phyloP scores from a whole-genome alignment of 176 grass and related monocot species.

The Oryza meyeriana region DNA sequence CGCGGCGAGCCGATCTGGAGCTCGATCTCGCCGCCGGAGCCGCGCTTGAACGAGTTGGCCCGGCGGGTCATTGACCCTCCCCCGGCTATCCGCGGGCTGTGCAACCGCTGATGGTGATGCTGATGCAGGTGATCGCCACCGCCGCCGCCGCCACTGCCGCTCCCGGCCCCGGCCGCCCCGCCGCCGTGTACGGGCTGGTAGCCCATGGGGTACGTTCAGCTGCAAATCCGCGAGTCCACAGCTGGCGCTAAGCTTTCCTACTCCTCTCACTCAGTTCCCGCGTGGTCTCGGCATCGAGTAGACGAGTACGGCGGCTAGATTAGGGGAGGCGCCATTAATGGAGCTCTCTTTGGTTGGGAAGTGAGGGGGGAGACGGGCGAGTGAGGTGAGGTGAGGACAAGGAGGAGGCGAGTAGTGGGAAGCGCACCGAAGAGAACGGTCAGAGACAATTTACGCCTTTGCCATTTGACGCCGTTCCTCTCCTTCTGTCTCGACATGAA shows the following conservation, averaged over 20 bases:
- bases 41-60: slow-evolving; percentile 90
- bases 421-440: slow-evolving; percentile 9
- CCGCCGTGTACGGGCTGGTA: slow-evolving; percentile 67
- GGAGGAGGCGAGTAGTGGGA: slow-evolving; percentile 4
- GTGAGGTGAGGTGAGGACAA: not conserved
- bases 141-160: not conserved
- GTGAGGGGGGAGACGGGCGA: not conserved
- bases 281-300: not conserved
- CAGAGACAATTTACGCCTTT: slow-evolving; percentile 30
- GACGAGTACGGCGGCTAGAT: not conserved
- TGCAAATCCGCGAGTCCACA: not conserved
- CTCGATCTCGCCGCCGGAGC: slow-evolving; percentile 64
- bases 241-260: not conserved
- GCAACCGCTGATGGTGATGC: slow-evolving; percentile 45
- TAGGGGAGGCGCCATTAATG: slow-evolving; percentile 65
- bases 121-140: slow-evolving; percentile 32
- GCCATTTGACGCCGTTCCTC: too few relatives aligned
- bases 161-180: slow-evolving; percentile 9
- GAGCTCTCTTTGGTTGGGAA: slow-evolving; percentile 34
- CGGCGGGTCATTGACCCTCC: slow-evolving; percentile 87
- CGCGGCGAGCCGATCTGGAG: slow-evolving; percentile 95
- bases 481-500: too few relatives aligned
- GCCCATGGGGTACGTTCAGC: slow-evolving; percentile 40
- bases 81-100: slow-evolving; percentile 72
- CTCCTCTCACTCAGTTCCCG: not conserved